Percentiles rank a stretch among this genome's conserved stretches.
Evolutionary conservation across 1,284 basidiomycete species (phyloP).

Genomic region (Ceratobasidium sp.): DNA sequence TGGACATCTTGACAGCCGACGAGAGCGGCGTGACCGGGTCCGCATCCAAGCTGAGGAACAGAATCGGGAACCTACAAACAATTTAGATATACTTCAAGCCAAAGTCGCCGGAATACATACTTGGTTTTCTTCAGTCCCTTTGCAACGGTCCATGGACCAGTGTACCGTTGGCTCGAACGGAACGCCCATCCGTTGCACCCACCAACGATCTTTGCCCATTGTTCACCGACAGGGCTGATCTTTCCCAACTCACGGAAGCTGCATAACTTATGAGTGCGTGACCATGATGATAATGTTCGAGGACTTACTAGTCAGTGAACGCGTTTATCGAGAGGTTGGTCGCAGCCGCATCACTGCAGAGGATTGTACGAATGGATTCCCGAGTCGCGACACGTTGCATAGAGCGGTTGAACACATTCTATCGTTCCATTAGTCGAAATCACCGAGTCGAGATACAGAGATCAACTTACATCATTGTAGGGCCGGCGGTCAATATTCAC

Average conservation of each 20-base stretch:
- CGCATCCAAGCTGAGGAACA: slow-evolving; percentile 50
- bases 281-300: background rate
- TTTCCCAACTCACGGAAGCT: slow-evolving; percentile 36
- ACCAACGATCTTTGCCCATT: slow-evolving; percentile 9
- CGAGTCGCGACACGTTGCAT: slow-evolving; percentile 24
- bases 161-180: slow-evolving; percentile 27
- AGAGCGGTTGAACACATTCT: slow-evolving; percentile 40
- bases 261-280: background rate
- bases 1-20: slow-evolving; percentile 49
- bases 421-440: background rate
- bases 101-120: background rate
- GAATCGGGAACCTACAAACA: slow-evolving; percentile 48
- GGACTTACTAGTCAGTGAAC: slow-evolving; percentile 23
- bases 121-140: slow-evolving; percentile 29
- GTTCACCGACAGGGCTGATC: slow-evolving; percentile 15
- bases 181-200: slow-evolving; percentile 29
- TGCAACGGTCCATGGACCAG: slow-evolving; percentile 22
- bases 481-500: background rate
- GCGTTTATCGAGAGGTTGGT: slow-evolving; percentile 21
- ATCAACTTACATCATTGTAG: background rate
- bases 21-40: slow-evolving; percentile 53
- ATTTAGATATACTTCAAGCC: background rate
- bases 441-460: too few relatives aligned
- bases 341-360: slow-evolving; percentile 19
- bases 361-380: slow-evolving; percentile 20